phyloP scores from a whole-genome alignment of 2,329 filamentous ascomycete species.

The Monascus ruber region DNA sequence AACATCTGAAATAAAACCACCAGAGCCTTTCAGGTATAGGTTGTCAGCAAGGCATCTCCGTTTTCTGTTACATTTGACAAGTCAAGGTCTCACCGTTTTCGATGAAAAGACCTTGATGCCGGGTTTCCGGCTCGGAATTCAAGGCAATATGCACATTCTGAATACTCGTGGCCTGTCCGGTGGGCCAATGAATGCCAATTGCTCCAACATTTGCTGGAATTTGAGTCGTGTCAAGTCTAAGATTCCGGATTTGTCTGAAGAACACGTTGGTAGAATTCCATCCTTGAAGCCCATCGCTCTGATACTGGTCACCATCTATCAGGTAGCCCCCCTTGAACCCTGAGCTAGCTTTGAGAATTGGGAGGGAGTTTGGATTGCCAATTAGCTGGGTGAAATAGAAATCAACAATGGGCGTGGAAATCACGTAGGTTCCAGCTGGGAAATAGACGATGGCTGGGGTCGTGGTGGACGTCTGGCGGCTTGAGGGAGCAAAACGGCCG shows the following conservation, averaged over 20 bases:
- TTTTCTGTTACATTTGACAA: not conserved
- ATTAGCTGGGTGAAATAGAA: conserved; percentile 55
- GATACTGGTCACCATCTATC: conserved; percentile 47
- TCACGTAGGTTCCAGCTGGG: conserved; percentile 47
- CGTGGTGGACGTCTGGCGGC: conserved; percentile 34
- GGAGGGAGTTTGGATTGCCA: conserved; percentile 47
- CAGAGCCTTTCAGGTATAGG: conserved; percentile 30
- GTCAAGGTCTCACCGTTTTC: conserved; percentile 38
- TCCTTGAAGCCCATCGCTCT: conserved; percentile 27
- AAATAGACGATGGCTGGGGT: conserved; percentile 49
- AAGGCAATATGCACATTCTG: conserved; percentile 53
- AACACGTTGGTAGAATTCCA: conserved; percentile 48
- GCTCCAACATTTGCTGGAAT: conserved; percentile 19
- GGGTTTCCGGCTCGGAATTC: conserved; percentile 32
- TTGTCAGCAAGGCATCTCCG: not conserved
- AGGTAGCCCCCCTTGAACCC: conserved; percentile 46
- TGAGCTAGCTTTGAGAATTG: conserved; percentile 42
- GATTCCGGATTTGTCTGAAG: conserved; percentile 53
- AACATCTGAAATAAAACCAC: conserved; percentile 49
- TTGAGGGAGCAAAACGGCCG: conserved; percentile 32
- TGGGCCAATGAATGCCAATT: conserved; percentile 42
- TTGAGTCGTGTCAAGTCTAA: conserved; percentile 47
- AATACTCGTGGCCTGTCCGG: conserved; percentile 46
- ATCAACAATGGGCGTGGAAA: conserved; percentile 47
- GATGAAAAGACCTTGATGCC: conserved; percentile 50